Evolutionary conservation across 495 filamentous ascomycete genomes (phyloP).

Genomic region (Penicillium flavigenum): DNA sequence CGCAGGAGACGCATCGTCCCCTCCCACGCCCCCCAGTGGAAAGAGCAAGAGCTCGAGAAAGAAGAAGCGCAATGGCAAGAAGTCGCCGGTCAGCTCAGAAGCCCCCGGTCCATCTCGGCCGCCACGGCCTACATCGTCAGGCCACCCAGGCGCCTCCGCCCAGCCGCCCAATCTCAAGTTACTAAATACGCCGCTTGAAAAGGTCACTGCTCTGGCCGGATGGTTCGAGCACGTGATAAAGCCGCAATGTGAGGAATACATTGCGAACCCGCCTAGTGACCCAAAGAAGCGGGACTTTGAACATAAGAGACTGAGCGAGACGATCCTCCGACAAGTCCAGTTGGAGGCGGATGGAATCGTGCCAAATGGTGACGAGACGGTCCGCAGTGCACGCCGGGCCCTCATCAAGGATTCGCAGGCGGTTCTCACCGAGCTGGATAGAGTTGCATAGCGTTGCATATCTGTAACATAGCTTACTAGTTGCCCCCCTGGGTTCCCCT

Average conservation of each 20-base stretch:
- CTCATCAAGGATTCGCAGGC: slow-evolving; percentile 74
- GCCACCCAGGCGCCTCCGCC: slow-evolving; percentile 25
- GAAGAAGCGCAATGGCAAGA: slow-evolving; percentile 44
- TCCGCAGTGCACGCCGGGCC: slow-evolving; percentile 66
- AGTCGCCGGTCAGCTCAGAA: slow-evolving; percentile 20
- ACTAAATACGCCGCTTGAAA: slow-evolving; percentile 56
- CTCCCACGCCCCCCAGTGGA: slow-evolving; percentile 18
- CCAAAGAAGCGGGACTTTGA: slow-evolving; percentile 69
- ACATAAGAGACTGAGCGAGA: slow-evolving; percentile 78
- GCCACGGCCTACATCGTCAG: slow-evolving; percentile 26
- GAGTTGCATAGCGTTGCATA: slow-evolving; percentile 14
- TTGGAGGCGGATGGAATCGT: slow-evolving; percentile 86
- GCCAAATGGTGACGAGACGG: slow-evolving; percentile 62
- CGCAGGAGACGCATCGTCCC: slow-evolving; percentile 33
- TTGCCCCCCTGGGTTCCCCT: slow-evolving; percentile 9
- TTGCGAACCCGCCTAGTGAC: slow-evolving; percentile 65
- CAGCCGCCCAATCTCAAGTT: slow-evolving; percentile 40
- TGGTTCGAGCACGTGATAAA: slow-evolving; percentile 66
- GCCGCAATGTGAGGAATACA: slow-evolving; percentile 66
- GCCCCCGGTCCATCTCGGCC: slow-evolving; percentile 20
- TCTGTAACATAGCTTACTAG: slow-evolving; percentile 14
- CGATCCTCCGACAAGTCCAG: slow-evolving; percentile 76
- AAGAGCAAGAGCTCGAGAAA: slow-evolving; percentile 45
- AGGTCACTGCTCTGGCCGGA: slow-evolving; percentile 65
- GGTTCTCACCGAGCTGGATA: slow-evolving; percentile 63